Conservation (phyloP, 345 rosid species). For the Iberis pinnata region DNA sequence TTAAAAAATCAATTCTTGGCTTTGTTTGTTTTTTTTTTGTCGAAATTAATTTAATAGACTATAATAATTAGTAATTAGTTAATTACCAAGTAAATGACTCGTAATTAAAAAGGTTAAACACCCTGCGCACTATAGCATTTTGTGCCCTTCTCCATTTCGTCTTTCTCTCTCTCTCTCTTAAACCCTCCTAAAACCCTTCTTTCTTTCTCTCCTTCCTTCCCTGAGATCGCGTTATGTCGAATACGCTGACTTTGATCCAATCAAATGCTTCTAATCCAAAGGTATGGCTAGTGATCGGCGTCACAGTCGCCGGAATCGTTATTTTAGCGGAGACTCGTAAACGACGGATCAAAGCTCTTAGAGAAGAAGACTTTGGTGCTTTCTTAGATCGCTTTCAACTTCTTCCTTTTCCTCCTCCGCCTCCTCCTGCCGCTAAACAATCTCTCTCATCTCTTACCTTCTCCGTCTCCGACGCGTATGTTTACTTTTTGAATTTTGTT, state of each 20-base stretch:
- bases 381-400: slow-evolving; percentile 65
- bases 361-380: slow-evolving; percentile 63
- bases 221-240: slow-evolving; percentile 39
- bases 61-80: too few species aligned
- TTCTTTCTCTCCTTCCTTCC: slow-evolving; percentile 4
- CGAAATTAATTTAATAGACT: too few species aligned
- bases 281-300: slow-evolving; percentile 70
- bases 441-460: slow-evolving; percentile 65
- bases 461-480: slow-evolving; percentile 71
- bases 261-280: slow-evolving; percentile 53
- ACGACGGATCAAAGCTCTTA: slow-evolving; percentile 41
- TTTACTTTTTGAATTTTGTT: not conserved
- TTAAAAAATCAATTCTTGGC: too few species aligned
- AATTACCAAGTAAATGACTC: too few species aligned
- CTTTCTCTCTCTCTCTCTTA: slow-evolving; percentile 14
- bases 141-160: not conserved
- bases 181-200: slow-evolving; percentile 38
- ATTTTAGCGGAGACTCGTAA: slow-evolving; percentile 61
- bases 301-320: slow-evolving; percentile 66
- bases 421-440: slow-evolving; percentile 80
- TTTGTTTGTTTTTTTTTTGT: too few species aligned
- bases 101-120: too few species aligned
- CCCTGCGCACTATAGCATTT: too few species aligned
- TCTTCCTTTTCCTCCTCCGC: slow-evolving; percentile 70
- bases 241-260: slow-evolving; percentile 39